Evolutionary conservation across 2,329 filamentous ascomycete genomes (phyloP), one percentile per base, ranked within the genome.

Genomic region (Monosporascus sp.): DNA sequence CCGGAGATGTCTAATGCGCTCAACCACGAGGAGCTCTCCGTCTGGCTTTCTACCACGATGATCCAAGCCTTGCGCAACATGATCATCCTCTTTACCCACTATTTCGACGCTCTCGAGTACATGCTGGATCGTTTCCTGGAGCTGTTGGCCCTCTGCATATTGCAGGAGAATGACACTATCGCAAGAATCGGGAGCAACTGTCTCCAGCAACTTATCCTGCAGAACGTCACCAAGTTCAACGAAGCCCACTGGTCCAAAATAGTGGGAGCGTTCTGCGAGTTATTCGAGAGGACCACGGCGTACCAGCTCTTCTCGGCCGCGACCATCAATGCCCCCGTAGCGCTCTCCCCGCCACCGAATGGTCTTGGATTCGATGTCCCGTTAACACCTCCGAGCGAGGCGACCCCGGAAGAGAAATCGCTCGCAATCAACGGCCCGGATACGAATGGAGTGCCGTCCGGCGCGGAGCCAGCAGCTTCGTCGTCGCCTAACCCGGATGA

Each of bases 21-120:
- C 37, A 97, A 93, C 65, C 92, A 97, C 64, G 95, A 99, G 71
- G 94, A 99, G 67, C 80, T 97, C 20, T 97, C 94, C 0, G 94
- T 99, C 2, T 99, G 94, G 94, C 80, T 99, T 24, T 97, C 94
- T 1, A 99, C 94, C 0, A 99, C 94, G 8, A 97, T 99, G 90
- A 99, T 99, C 41, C 94, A 99, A 70, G 94, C 94, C 2, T 77
- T 99, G 52, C 87, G 94, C 55, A 97, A 97, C 73, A 96, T 99
- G 90, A 97, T 99, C 64, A 93, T 91, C 1, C 82, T 99, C 24
- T 99, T 99, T 71, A 99, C 95, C 0, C 95, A 99, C 72, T 99
- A 97, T 72, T 99, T 99, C 60, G 90, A 95, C 55, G 86, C 91
- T 0, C 76, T 99, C 9, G 91, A 97, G 73, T 96, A 96, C 68